phyloP scores from a whole-genome alignment of 139 green algal species.

The Chlorella sp. region DNA sequence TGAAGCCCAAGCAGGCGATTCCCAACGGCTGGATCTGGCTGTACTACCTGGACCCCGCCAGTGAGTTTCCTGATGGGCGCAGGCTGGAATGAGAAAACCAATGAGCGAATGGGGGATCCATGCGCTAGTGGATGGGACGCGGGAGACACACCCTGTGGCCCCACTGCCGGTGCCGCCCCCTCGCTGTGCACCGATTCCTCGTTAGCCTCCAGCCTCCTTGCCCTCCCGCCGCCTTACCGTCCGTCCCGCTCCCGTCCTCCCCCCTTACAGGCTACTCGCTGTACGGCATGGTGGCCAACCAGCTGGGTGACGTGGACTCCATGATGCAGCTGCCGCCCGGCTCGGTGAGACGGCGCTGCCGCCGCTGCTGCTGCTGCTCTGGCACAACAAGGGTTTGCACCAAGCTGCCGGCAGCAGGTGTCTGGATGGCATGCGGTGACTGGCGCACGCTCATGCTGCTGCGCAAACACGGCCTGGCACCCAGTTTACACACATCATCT shows the following conservation, averaged over 20 bases:
- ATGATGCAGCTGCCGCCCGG: neutral
- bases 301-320: conserved; percentile 3
- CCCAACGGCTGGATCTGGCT: conserved; percentile 14
- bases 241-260: neutral
- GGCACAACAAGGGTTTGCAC: neutral
- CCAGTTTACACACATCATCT: neutral
- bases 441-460: too few species aligned
- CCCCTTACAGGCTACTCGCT: neutral
- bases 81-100: too few species aligned
- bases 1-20: neutral
- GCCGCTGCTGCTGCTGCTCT: neutral
- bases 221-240: neutral
- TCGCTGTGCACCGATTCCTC: too few species aligned
- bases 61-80: neutral
- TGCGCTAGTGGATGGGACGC: too few species aligned
- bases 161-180: too few species aligned
- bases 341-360: neutral
- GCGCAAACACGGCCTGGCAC: neutral
- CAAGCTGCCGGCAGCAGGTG: neutral
- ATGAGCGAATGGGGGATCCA: too few species aligned
- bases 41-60: neutral
- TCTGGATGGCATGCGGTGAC: too few species aligned
- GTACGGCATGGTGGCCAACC: neutral
- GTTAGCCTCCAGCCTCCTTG: too few species aligned
- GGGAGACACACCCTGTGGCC: too few species aligned